Evolutionary conservation across 1,284 basidiomycete species (phyloP).

Genomic region (Malassezia yamatoensis): DNA sequence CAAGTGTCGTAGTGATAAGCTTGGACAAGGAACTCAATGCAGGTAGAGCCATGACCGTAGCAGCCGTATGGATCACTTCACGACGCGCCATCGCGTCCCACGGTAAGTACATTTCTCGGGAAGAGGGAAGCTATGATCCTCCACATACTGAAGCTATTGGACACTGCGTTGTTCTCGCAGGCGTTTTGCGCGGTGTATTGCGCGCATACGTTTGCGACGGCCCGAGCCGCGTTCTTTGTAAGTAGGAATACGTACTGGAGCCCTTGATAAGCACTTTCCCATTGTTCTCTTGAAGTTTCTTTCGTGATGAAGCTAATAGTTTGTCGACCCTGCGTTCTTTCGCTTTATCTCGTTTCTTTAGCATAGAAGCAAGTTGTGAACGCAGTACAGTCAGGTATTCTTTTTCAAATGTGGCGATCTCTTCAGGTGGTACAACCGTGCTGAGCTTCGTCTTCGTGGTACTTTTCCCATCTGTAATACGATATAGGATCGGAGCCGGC

Average conservation of each 20-base stretch:
- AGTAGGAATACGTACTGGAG: slow-evolving; percentile 10
- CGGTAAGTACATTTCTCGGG: background rate
- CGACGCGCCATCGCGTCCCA: background rate
- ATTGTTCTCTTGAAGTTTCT: slow-evolving; percentile 26
- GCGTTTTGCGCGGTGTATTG: slow-evolving; percentile 5
- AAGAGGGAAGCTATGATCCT: background rate
- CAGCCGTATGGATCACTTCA: background rate
- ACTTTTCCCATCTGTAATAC: slow-evolving; percentile 31
- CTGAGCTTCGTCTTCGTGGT: slow-evolving; percentile 25
- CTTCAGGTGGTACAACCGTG: slow-evolving; percentile 23
- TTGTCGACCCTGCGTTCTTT: slow-evolving; percentile 43
- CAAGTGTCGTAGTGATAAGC: slow-evolving; percentile 36
- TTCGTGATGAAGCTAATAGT: slow-evolving; percentile 26
- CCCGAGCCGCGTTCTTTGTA: slow-evolving; percentile 16
- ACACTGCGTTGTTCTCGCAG: slow-evolving; percentile 3
- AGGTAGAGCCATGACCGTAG: background rate
- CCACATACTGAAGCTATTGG: background rate
- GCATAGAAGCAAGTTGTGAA: slow-evolving; percentile 23
- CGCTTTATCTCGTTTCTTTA: slow-evolving; percentile 43
- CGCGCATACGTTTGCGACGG: slow-evolving; percentile 17
- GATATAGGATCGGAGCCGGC: slow-evolving; percentile 26
- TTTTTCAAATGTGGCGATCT: slow-evolving; percentile 23
- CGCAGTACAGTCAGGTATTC: slow-evolving; percentile 32
- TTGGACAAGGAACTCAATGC: slow-evolving; percentile 23
- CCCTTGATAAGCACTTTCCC: slow-evolving; percentile 26